These are phyloP conservation scores for Urtica urens DNA, from an alignment of 306 rosid genomes.

Conservation along the genomic window DNA sequence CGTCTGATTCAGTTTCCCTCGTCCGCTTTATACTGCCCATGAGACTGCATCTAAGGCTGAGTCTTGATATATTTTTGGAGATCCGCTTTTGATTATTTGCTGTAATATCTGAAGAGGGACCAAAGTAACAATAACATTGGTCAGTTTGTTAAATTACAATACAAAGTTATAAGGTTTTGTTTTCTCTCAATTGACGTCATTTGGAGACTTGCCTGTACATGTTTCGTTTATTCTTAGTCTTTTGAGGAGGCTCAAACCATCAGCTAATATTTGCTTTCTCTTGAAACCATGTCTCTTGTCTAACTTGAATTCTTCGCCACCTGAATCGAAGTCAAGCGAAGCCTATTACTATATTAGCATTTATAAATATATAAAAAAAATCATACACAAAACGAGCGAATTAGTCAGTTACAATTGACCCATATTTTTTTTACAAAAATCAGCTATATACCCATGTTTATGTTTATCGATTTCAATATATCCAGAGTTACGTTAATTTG, in stretches of 20 bases:
- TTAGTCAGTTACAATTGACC: too few species aligned
- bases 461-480: too few species aligned
- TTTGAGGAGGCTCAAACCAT: slow-evolving; percentile 41
- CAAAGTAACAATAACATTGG: not conserved
- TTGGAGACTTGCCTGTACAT: slow-evolving; percentile 29
- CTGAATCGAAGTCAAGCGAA: not conserved
- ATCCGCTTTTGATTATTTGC: slow-evolving; percentile 5
- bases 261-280: slow-evolving; percentile 45
- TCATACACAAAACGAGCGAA: too few species aligned
- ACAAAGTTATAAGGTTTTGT: not conserved
- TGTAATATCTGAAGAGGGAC: slow-evolving; percentile 16
- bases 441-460: too few species aligned
- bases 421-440: too few species aligned
- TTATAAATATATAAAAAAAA: too few species aligned
- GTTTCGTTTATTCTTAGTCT: slow-evolving; percentile 54
- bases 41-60: slow-evolving; percentile 34
- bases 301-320: not conserved
- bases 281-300: slow-evolving; percentile 19
- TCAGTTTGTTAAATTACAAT: not conserved
- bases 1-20: slow-evolving; percentile 50
- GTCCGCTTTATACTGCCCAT: slow-evolving; percentile 32
- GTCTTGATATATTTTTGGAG: slow-evolving; percentile 15
- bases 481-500: too few species aligned
- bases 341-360: too few species aligned
- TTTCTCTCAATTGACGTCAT: not conserved